These are phyloP conservation scores for Exophiala mesophila DNA, from an alignment of 2,329 filamentous ascomycete species.

Conservation along the genomic window DNA sequence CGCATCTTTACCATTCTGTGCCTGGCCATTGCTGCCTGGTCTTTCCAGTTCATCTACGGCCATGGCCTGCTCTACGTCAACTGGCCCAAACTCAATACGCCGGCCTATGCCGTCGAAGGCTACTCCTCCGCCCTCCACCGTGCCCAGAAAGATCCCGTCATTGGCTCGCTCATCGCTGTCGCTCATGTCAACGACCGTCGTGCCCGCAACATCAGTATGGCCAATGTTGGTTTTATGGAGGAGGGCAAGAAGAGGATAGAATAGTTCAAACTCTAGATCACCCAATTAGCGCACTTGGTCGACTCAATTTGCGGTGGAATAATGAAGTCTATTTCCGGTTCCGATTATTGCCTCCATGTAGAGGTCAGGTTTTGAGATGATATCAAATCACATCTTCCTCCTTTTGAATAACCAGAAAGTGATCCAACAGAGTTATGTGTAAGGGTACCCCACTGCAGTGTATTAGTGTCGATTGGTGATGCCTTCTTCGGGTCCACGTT, in stretches of 20 bases:
- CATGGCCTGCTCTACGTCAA: constrained; percentile 97
- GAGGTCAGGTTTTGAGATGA: too few relatives aligned
- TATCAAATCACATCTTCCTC: too few relatives aligned
- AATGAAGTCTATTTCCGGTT: too few relatives aligned
- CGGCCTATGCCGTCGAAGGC: constrained; percentile 78
- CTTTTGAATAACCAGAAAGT: too few relatives aligned
- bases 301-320: too few relatives aligned
- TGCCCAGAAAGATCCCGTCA: constrained; percentile 73
- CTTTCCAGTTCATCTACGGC: constrained; percentile 68
- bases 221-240: constrained; percentile 77
- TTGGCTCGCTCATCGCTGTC: constrained; percentile 64
- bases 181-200: constrained; percentile 52
- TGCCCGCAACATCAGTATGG: constrained; percentile 77
- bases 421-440: too few relatives aligned
- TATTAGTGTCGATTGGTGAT: too few relatives aligned
- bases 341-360: too few relatives aligned
- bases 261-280: constrained; percentile 27
- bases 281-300: too few relatives aligned
- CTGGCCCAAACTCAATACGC: constrained; percentile 94
- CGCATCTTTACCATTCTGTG: constrained; percentile 78
- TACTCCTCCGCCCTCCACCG: constrained; percentile 81
- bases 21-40: constrained; percentile 65
- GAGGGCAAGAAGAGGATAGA: constrained; percentile 99
- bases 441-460: too few relatives aligned
- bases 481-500: too few relatives aligned